These are phyloP conservation scores for Rhinocladiella similis DNA, from an alignment of 2,329 filamentous ascomycete genomes.

Conservation along the genomic window DNA sequence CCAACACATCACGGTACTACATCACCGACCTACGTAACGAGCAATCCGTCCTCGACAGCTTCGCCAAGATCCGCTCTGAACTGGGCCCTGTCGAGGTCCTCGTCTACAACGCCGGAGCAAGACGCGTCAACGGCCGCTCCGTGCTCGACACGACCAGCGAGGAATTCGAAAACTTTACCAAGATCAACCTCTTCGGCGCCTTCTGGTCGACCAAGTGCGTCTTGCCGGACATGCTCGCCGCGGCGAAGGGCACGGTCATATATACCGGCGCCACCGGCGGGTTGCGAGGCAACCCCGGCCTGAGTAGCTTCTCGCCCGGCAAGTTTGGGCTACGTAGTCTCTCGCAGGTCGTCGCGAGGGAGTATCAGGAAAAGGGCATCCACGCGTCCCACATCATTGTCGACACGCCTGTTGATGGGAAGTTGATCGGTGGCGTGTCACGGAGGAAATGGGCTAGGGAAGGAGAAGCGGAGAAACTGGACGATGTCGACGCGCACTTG, in stretches of 20 bases:
- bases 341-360: conserved; percentile 51
- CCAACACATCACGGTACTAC: conserved; percentile 19
- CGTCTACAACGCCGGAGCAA: conserved; percentile 25
- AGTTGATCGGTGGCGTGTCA: conserved; percentile 30
- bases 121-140: conserved; percentile 23
- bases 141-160: conserved; percentile 24
- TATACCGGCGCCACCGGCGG: conserved; percentile 25
- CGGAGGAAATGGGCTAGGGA: conserved; percentile 18
- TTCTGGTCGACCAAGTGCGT: conserved; percentile 27
- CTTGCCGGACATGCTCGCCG: conserved; percentile 24
- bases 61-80: conserved; percentile 16
- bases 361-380: conserved; percentile 57
- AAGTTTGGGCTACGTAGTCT: conserved; percentile 53
- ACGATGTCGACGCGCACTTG: conserved; percentile 19
- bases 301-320: conserved; percentile 24
- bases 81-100: conserved; percentile 21
- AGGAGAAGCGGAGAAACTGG: conserved; percentile 16
- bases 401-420: conserved; percentile 52
- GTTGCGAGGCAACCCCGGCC: conserved; percentile 22
- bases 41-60: conserved; percentile 14
- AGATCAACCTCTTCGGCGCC: conserved; percentile 27
- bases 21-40: conserved; percentile 24
- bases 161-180: conserved; percentile 27
- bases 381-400: conserved; percentile 58
- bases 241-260: conserved; percentile 22